phyloP scores from a whole-genome alignment of 2,329 filamentous ascomycete genomes.

The Clarireedia monteithiana region DNA sequence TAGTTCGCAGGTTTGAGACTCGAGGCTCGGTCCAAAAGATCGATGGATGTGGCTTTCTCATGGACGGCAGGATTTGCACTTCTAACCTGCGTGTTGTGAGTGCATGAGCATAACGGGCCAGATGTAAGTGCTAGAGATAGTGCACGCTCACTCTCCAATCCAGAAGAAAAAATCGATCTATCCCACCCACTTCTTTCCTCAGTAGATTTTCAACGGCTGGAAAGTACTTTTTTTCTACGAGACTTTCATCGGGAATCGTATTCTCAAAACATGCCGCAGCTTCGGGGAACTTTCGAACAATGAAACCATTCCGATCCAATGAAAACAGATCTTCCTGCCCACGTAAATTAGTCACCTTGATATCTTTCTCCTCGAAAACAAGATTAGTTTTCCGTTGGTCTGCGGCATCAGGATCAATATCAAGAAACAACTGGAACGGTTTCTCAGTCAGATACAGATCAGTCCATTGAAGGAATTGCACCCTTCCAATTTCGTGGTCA shows the following conservation, averaged over 20 bases:
- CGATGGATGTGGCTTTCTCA: neutral
- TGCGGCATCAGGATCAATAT: too few species aligned
- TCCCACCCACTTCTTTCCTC: too few species aligned
- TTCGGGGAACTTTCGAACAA: neutral
- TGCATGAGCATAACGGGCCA: too few species aligned
- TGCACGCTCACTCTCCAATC: too few species aligned
- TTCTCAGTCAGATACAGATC: too few species aligned
- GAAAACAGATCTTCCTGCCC: neutral
- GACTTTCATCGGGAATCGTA: neutral
- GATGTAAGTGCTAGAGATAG: too few species aligned
- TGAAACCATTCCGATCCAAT: constrained; percentile 4
- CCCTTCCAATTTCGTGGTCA: neutral
- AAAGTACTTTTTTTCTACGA: too few species aligned
- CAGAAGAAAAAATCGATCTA: too few species aligned
- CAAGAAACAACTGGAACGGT: too few species aligned
- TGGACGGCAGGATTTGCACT: neutral
- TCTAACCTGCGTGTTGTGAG: too few species aligned
- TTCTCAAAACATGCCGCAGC: neutral
- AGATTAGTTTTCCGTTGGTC: too few species aligned
- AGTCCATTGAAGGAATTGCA: constrained; percentile 9
- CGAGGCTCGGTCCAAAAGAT: neutral
- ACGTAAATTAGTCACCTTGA: neutral
- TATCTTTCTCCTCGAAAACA: neutral
- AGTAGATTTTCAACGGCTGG: too few species aligned
- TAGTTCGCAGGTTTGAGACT: neutral